Percentiles rank a stretch among this genome's conserved stretches.
Evolutionary conservation across 352 stramenopile species (phyloP).

Genomic region (Phytophthora gonapodyides): DNA sequence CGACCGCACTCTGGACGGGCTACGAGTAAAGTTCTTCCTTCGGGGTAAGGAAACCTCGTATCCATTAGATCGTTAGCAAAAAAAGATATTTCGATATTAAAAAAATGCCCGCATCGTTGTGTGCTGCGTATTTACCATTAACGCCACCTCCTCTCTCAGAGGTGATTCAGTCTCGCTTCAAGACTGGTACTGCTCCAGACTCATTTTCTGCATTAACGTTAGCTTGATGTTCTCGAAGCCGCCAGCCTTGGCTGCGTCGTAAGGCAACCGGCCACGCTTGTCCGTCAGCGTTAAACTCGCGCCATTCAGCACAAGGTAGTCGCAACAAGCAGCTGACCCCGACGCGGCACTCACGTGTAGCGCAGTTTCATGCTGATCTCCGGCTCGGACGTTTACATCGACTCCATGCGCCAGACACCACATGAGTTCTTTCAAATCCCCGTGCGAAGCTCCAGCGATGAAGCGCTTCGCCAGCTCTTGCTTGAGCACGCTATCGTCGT

Average conservation of each 20-base stretch:
- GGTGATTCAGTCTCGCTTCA: slow-evolving; percentile 19
- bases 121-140: too few species aligned
- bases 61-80: slow-evolving; percentile 26
- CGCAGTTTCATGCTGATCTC: slow-evolving; percentile 55
- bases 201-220: slow-evolving; percentile 75
- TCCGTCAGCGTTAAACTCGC: slow-evolving; percentile 66
- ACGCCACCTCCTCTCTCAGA: too few species aligned
- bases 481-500: slow-evolving; percentile 28
- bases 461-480: slow-evolving; percentile 51
- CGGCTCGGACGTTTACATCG: slow-evolving; percentile 66
- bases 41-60: slow-evolving; percentile 27
- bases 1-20: slow-evolving; percentile 30
- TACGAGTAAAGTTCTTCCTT: slow-evolving; percentile 50
- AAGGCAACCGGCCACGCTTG: slow-evolving; percentile 51
- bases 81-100: slow-evolving; percentile 15
- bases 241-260: slow-evolving; percentile 60
- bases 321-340: slow-evolving; percentile 55
- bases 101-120: neutral
- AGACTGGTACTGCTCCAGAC: slow-evolving; percentile 63
- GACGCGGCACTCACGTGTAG: slow-evolving; percentile 54
- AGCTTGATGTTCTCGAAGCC: slow-evolving; percentile 71
- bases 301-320: slow-evolving; percentile 84
- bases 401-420: slow-evolving; percentile 81
- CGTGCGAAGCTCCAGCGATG: slow-evolving; percentile 43
- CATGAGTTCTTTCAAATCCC: slow-evolving; percentile 67